phyloP scores from a whole-genome alignment of 208 protist species.

The Leishmania amazonensis region DNA sequence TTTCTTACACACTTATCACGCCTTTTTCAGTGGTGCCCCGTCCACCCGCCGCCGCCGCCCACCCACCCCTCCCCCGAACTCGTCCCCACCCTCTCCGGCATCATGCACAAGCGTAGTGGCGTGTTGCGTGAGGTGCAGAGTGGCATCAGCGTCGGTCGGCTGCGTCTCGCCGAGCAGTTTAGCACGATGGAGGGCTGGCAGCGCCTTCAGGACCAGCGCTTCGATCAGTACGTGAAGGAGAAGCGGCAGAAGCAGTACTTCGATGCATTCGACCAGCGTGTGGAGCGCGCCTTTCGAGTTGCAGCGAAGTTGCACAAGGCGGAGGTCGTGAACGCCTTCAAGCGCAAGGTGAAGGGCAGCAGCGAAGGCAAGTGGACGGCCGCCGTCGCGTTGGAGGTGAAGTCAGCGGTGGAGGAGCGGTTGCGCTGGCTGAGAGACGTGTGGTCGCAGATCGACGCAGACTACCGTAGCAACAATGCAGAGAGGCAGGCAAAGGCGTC shows the following conservation, averaged over 20 bases:
- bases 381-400: slow-evolving; percentile 66
- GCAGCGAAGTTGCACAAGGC: slow-evolving; percentile 65
- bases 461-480: slow-evolving; percentile 78
- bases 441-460: slow-evolving; percentile 87
- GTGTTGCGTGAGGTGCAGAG: slow-evolving; percentile 36
- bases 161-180: slow-evolving; percentile 79
- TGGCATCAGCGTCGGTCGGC: slow-evolving; percentile 70
- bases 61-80: not conserved
- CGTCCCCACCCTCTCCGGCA: not conserved
- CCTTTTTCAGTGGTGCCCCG: not conserved
- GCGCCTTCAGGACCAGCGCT: slow-evolving; percentile 46
- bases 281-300: slow-evolving; percentile 74
- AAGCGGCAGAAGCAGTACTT: slow-evolving; percentile 69
- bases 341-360: slow-evolving; percentile 54
- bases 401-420: slow-evolving; percentile 60
- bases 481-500: slow-evolving; percentile 67
- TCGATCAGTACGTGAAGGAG: slow-evolving; percentile 79
- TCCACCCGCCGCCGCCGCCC: not conserved
- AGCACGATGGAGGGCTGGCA: slow-evolving; percentile 85
- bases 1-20: not conserved
- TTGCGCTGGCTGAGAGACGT: slow-evolving; percentile 83
- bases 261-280: slow-evolving; percentile 87
- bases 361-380: slow-evolving; percentile 70
- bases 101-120: slow-evolving; percentile 18
- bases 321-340: slow-evolving; percentile 84